Evolutionary conservation across 169 alveolate genomes (phyloP), one percentile per base, ranked within the genome.

Genomic region (Plasmodium blacklocki): DNA sequence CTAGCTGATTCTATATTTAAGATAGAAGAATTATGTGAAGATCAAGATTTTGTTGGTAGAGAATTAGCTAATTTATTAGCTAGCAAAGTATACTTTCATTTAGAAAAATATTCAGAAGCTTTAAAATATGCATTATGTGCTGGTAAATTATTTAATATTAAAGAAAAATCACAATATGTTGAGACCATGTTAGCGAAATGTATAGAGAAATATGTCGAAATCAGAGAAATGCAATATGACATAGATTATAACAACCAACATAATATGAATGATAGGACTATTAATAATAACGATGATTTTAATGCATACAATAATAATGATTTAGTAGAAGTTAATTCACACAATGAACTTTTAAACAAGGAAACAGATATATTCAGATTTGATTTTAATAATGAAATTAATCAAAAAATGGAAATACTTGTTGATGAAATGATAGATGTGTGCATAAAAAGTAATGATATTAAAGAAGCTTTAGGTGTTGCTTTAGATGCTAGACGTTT

Each of bases 121-220:
- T 94, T 98, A 32, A 96, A 95, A 89, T 96, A 97, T 90, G 99
- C 99, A 32, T 96, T 98, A 67, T 96, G 96, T 86, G 97, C 99
- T 14, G 99, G 98, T 43, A 96, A 95, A 39, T 88, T 93, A 71
- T 98, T 98, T 93, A 94, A 98, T 71, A 92, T 93, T 23, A 66
- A 76, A 26, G 97, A 94, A 29, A 72, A 74, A 23, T 94, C 96
- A 18, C 94, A 93, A 68, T 95, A 93, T 88, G 88, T 95, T 18
- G 94, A 95, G 83, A 93, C 94, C 7, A 93, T 93, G 88, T 18
- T 80, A 8, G 75, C 93, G 45, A 76, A 88, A 66, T 80, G 90
- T 21, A 58, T 88, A 58, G 74, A 91, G 60, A 66, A 91, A 47
- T 74, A 73, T 71, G 92, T 93, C 80, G 74, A 89, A 70, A 56